phyloP scores from a whole-genome alignment of 257 asterid species.

The Scutellaria minor region DNA sequence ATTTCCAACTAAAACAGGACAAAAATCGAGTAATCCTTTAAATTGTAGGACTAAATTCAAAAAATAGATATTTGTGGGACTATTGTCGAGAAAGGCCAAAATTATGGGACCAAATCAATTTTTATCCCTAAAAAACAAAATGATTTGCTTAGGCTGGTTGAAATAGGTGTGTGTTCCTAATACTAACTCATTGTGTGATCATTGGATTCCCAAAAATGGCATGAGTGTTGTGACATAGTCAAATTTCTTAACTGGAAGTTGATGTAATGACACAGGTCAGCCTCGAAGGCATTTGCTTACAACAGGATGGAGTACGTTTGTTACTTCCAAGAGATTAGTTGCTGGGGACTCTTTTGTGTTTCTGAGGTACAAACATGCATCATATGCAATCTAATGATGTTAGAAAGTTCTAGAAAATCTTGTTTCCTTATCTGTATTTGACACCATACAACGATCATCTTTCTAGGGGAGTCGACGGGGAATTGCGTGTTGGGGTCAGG shows the following conservation, averaged over 20 bases:
- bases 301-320: constrained; percentile 89
- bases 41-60: no score
- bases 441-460: background rate
- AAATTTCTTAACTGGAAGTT: constrained; percentile 7
- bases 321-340: constrained; percentile 71
- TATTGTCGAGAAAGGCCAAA: no score
- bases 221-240: background rate
- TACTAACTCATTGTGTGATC: background rate
- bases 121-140: no score
- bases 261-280: constrained; percentile 57
- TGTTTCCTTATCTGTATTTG: constrained; percentile 8
- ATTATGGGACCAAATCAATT: no score
- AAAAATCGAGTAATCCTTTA: no score
- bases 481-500: constrained; percentile 75
- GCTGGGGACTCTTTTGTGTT: constrained; percentile 84
- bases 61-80: no score
- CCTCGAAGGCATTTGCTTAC: constrained; percentile 89
- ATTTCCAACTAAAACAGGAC: no score
- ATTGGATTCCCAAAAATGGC: background rate
- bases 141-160: no score
- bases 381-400: background rate
- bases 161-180: constrained; percentile 17
- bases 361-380: constrained; percentile 50
- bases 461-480: constrained; percentile 71
- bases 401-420: background rate